Percentiles rank a stretch among this genome's conserved stretches.
phyloP scores from a whole-genome alignment of 768 basidiomycete genomes.

The Cystofilobasidium macerans region DNA sequence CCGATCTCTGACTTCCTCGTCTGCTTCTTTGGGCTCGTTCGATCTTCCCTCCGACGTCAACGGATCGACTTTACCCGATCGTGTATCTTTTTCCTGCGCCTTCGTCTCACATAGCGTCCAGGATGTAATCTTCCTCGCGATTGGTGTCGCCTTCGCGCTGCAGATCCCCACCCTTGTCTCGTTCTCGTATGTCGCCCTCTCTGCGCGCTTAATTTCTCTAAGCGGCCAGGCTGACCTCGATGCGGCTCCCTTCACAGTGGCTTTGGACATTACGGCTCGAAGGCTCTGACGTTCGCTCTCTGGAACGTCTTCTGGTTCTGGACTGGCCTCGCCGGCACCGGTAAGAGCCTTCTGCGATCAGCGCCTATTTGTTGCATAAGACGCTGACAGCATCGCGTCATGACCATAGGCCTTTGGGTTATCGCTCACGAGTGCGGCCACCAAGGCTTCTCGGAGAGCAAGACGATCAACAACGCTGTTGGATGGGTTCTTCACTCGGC shows the following conservation, averaged over 20 bases:
- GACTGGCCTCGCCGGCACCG: conserved; percentile 54
- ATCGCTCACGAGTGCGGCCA: conserved; percentile 92
- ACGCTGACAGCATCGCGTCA: no score
- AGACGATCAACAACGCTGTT: conserved; percentile 78
- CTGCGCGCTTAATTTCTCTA: no score
- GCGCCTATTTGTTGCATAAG: no score
- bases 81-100: background rate
- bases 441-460: conserved; percentile 79
- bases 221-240: no score
- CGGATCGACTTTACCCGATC: background rate
- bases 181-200: conserved; percentile 35
- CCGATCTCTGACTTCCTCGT: background rate
- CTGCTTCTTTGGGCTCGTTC: background rate
- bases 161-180: conserved; percentile 51
- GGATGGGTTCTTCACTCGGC: conserved; percentile 87
- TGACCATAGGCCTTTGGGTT: conserved; percentile 76
- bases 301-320: conserved; percentile 76
- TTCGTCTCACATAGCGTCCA: conserved; percentile 40
- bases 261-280: conserved; percentile 45
- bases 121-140: conserved; percentile 61
- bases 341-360: no score
- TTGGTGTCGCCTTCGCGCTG: conserved; percentile 55
- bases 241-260: no score
- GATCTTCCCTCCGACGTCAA: background rate
- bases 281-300: conserved; percentile 50